phyloP scores from a whole-genome alignment of 495 filamentous ascomycete species.

The Staphylotrichum longicolle region DNA sequence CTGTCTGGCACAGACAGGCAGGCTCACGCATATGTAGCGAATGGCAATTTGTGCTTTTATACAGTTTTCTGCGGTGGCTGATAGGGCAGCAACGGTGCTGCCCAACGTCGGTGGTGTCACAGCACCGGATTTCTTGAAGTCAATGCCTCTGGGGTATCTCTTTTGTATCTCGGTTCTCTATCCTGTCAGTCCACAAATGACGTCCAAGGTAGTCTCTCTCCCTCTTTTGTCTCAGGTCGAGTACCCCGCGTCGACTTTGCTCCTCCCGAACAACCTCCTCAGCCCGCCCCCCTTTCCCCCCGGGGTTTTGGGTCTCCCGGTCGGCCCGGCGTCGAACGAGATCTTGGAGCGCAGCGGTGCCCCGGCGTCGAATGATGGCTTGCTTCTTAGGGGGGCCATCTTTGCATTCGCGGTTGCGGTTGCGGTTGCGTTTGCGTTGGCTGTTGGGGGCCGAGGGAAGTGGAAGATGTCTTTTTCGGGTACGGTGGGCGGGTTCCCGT shows the following conservation, averaged over 20 bases:
- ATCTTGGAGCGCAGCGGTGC: neutral
- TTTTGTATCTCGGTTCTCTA: neutral
- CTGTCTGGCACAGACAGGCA: constrained; percentile 3
- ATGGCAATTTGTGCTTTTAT: constrained; percentile 9
- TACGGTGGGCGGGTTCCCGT: neutral
- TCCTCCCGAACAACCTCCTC: constrained; percentile 29
- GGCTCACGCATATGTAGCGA: constrained; percentile 5
- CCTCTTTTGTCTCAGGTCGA: neutral
- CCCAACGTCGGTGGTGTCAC: neutral
- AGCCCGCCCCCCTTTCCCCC: constrained; percentile 25
- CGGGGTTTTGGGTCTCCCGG: constrained; percentile 17
- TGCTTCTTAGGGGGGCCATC: neutral
- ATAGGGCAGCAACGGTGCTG: constrained; percentile 8
- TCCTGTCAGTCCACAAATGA: no score
- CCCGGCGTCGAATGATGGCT: no score
- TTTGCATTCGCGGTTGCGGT: neutral
- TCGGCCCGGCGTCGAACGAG: neutral
- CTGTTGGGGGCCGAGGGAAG: neutral
- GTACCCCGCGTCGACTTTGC: neutral
- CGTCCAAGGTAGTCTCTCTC: no score
- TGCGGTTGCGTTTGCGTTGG: neutral
- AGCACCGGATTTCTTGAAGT: neutral
- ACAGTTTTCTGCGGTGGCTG: neutral
- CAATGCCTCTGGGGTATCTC: neutral
- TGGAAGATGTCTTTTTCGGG: constrained; percentile 10